Evolutionary conservation across 164 flowering plant species (phyloP).

Genomic region (Vitis vinifera): ASM3070453v1 NC_081818.1:24912001-24912500

Average conservation of each 20-base stretch:
- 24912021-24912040: too few relatives aligned
- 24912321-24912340: not conserved
- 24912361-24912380: not conserved
- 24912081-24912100: too few relatives aligned
- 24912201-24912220: not conserved
- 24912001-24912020: too few relatives aligned
- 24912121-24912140: not conserved
- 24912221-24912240: not conserved
- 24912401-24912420: not conserved
- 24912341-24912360: not conserved
- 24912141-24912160: not conserved
- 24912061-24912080: too few relatives aligned
- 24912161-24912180: not conserved
- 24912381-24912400: not conserved
- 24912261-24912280: not conserved
- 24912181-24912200: too few relatives aligned
- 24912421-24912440: not conserved
- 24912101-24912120: not conserved
- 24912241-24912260: not conserved
- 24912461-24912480: slow-evolving; percentile 3
- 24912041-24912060: too few relatives aligned
- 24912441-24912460: slow-evolving; percentile 10
- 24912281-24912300: not conserved
- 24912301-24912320: too few relatives aligned
- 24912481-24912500: not conserved